A percentile compares a stretch with the other conserved stretches of the same genome.
Conservation (phyloP, 2,329 filamentous ascomycete species). For the Alternaria metachromatica region DNA sequence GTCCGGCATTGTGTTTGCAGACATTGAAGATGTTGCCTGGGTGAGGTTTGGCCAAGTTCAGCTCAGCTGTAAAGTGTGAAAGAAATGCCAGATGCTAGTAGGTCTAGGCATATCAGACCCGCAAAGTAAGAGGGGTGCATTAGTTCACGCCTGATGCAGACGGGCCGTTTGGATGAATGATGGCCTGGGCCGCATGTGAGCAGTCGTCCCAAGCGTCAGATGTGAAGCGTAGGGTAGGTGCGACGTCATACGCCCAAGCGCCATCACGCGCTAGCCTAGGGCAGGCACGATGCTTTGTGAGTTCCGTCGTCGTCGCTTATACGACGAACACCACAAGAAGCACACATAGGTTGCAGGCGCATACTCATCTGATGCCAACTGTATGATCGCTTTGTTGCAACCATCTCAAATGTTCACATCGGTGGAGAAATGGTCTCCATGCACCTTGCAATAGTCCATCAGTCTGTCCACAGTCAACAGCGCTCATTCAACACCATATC, state of each 20-base stretch:
- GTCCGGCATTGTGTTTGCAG: conserved; percentile 8
- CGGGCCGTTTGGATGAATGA: conserved; percentile 25
- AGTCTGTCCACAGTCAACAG: background rate
- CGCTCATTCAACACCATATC: background rate
- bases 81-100: background rate
- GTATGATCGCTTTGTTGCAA: background rate
- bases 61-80: conserved; percentile 17
- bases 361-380: background rate
- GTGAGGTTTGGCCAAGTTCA: background rate
- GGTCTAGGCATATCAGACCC: conserved; percentile 6
- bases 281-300: background rate
- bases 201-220: conserved; percentile 20
- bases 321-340: background rate
- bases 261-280: background rate
- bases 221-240: conserved; percentile 5
- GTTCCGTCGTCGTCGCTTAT: background rate
- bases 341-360: background rate
- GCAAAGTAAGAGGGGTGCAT: conserved; percentile 24
- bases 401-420: background rate
- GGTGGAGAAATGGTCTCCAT: background rate
- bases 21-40: background rate
- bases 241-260: conserved; percentile 17
- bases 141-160: conserved; percentile 21
- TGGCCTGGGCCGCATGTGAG: conserved; percentile 22
- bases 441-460: background rate